Percentiles rank a stretch among this genome's conserved stretches.
Conservation (phyloP, 2,329 filamentous ascomycete species). For the Pseudocercospora fijiensis region DNA sequence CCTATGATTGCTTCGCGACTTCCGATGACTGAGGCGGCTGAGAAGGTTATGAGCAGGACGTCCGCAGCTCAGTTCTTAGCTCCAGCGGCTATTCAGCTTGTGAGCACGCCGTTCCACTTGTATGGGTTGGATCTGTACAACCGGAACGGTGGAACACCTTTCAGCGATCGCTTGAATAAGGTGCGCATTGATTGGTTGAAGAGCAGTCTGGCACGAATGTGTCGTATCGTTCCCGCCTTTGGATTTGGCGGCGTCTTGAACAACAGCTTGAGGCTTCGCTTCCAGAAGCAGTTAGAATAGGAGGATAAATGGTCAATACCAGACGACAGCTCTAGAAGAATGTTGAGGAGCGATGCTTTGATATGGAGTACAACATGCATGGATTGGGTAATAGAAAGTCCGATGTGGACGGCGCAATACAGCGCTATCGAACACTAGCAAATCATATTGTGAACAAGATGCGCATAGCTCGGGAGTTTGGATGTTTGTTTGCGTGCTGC, state of each 20-base stretch:
- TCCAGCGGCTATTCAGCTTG: slow-evolving; percentile 73
- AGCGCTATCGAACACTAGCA: not conserved
- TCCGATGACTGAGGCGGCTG: slow-evolving; percentile 45
- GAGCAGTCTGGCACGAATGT: slow-evolving; percentile 72
- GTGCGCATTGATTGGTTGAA: slow-evolving; percentile 75
- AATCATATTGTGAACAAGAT: slow-evolving; percentile 15
- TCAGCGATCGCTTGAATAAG: slow-evolving; percentile 62
- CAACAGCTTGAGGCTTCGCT: slow-evolving; percentile 61
- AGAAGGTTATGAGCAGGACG: slow-evolving; percentile 51
- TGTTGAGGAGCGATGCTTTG: not conserved
- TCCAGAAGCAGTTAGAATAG: slow-evolving; percentile 64
- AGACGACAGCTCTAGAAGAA: not conserved
- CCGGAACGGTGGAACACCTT: slow-evolving; percentile 51
- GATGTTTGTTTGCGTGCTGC: slow-evolving; percentile 11
- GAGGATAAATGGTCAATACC: not conserved
- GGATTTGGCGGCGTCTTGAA: slow-evolving; percentile 87
- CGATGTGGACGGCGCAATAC: not conserved
- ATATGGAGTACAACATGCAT: not conserved
- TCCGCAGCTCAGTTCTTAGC: slow-evolving; percentile 73
- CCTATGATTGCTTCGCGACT: slow-evolving; percentile 71
- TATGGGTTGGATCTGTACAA: slow-evolving; percentile 87
- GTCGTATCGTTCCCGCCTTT: slow-evolving; percentile 84
- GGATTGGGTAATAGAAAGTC: not conserved
- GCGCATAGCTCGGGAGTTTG: slow-evolving; percentile 16
- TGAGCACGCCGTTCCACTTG: slow-evolving; percentile 81